Conservation (phyloP, 2,329 filamentous ascomycete species). For the Pseudogymnoascus sp. region DNA sequence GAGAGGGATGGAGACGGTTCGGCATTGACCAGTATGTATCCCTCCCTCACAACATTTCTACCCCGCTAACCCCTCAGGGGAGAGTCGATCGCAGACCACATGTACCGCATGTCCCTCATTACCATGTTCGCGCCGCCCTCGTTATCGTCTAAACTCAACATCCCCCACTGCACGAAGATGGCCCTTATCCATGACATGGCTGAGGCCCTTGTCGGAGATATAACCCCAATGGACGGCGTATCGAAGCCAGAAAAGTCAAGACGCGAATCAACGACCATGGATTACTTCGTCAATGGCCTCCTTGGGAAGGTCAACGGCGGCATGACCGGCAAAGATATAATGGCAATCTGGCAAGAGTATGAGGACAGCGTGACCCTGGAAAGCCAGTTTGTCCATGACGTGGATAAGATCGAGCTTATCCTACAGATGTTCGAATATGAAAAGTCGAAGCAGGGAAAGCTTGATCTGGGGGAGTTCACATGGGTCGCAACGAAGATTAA, state of each 20-base stretch:
- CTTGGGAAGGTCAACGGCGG: conserved; percentile 72
- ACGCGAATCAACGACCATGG: conserved; percentile 83
- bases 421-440: conserved; percentile 98
- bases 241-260: conserved; percentile 81
- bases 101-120: conserved; percentile 99
- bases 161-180: conserved; percentile 86
- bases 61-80: conserved; percentile 41
- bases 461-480: conserved; percentile 81
- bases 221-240: conserved; percentile 85
- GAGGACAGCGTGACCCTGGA: conserved; percentile 81
- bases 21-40: conserved; percentile 52
- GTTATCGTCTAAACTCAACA: conserved; percentile 64
- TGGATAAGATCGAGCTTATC: conserved; percentile 94
- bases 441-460: conserved; percentile 49
- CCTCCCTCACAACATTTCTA: neutral
- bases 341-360: conserved; percentile 87
- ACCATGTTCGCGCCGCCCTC: conserved; percentile 81
- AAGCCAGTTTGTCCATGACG: conserved; percentile 85
- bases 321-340: conserved; percentile 60
- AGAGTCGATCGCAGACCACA: conserved; percentile 95
- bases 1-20: conserved; percentile 92
- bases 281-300: conserved; percentile 70
- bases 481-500: conserved; percentile 68
- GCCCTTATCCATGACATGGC: conserved; percentile 97
- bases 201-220: conserved; percentile 88